Percentiles rank a stretch among this genome's conserved stretches.
These are phyloP conservation scores for Blastobotrys aristatus DNA, from an alignment of 1,139 yeast genomes.

Conservation along the genomic window DNA sequence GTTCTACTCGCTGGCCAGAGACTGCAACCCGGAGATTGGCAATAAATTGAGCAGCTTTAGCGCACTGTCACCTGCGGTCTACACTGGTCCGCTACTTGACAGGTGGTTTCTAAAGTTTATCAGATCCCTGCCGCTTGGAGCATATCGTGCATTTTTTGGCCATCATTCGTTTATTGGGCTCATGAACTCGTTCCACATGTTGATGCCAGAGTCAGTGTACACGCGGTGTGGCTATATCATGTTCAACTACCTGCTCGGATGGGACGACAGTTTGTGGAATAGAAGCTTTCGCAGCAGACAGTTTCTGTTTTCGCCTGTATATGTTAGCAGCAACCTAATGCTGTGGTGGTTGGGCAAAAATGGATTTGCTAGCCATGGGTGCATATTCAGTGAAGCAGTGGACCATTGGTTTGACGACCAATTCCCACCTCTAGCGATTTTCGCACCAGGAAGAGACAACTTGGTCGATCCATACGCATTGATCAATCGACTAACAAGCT, in stretches of 20 bases:
- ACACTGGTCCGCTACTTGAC: conserved; percentile 68
- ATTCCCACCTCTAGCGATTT: conserved; percentile 53
- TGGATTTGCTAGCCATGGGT: conserved; percentile 50
- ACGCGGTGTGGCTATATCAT: conserved; percentile 65
- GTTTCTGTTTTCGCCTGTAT: conserved; percentile 82
- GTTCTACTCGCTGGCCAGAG: conserved; percentile 51
- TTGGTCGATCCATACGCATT: conserved; percentile 63
- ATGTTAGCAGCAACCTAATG: conserved; percentile 75
- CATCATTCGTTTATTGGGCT: conserved; percentile 33
- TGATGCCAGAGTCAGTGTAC: conserved; percentile 46
- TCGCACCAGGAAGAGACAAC: conserved; percentile 58
- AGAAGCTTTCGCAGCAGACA: conserved; percentile 59
- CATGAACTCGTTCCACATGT: conserved; percentile 30
- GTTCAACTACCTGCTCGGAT: conserved; percentile 79
- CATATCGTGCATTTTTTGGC: conserved; percentile 49
- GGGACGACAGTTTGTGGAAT: conserved; percentile 83
- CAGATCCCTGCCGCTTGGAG: conserved; percentile 22
- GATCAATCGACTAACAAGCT: conserved; percentile 43
- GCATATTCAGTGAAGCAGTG: conserved; percentile 45
- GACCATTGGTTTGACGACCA: conserved; percentile 53
- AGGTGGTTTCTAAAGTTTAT: conserved; percentile 46
- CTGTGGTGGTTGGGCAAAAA: conserved; percentile 74
- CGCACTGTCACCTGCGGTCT: conserved; percentile 86
- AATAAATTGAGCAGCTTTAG: conserved; percentile 58
- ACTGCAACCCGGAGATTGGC: conserved; percentile 43